These are phyloP conservation scores for Saccharomycopsis fodiens DNA, from an alignment of 805 yeast species.

Conservation along the genomic window DNA sequence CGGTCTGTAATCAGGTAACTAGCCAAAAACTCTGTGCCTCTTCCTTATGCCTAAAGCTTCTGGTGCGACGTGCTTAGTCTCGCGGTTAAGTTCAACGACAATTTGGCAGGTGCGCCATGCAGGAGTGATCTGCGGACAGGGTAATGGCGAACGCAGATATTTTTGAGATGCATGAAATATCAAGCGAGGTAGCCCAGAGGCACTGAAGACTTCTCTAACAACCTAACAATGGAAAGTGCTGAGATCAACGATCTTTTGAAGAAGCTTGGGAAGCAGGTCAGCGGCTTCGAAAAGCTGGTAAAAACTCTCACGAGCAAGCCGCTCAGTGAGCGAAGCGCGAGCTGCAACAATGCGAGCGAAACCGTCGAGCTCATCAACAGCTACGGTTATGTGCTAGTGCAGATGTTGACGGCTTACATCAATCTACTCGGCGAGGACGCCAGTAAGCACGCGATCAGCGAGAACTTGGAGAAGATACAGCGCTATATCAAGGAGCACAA, in stretches of 20 bases:
- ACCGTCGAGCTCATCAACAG: constrained; percentile 10
- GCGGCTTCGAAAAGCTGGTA: not conserved
- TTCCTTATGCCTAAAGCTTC: too few species aligned
- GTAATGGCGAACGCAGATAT: too few species aligned
- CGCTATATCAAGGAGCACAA: constrained; percentile 4
- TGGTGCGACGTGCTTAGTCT: too few species aligned
- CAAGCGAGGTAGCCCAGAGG: too few species aligned
- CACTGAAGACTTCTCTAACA: too few species aligned
- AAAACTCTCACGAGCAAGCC: constrained; percentile 7
- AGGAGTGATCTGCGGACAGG: too few species aligned
- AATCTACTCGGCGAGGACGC: constrained; percentile 11
- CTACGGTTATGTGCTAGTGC: constrained; percentile 2
- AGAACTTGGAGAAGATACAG: constrained; percentile 7
- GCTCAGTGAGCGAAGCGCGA: constrained; percentile 11
- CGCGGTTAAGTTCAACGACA: too few species aligned
- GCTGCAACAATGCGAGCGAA: constrained; percentile 1
- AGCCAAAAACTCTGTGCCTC: too few species aligned
- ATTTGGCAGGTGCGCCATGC: too few species aligned
- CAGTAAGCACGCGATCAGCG: not conserved
- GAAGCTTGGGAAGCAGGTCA: not conserved
- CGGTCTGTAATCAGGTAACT: too few species aligned
- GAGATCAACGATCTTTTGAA: not conserved
- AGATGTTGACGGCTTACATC: constrained; percentile 5
- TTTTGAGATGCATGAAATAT: too few species aligned
- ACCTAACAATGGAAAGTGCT: not conserved